Base-by-base conservation (phyloP, 768 basidiomycete species). In the Amanita molliuscula region DNA sequence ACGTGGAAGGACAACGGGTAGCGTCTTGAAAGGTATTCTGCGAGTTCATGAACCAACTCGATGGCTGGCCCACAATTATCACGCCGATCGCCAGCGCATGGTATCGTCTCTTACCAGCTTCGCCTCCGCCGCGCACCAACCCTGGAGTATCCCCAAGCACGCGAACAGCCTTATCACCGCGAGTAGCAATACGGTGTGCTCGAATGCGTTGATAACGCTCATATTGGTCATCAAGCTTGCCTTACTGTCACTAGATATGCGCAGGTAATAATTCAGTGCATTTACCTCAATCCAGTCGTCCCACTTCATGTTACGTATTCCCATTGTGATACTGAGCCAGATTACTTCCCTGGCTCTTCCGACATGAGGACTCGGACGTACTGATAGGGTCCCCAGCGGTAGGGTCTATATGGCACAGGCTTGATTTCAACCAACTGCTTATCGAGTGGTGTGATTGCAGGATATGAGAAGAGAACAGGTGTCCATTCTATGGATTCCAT, bases 231-330 rank as follows among this genome's bases (percentile, higher is more conserved):
- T 85, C 85, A 28, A 85, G 69, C 78, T 81, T 47, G 84, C 23
- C 84, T 38, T 43, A 20, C n/a, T 10, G 36, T 20, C 23, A 33
- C 23, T 10, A 6, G 6, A 48, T 29, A 10, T 33, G 34, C 10
- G 20, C 18, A 16, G n/a, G 23, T 33, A 52, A 29, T 31, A 46
- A 25, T 21, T 5, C 51, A 33, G n/a, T 21, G 43, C 20, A 29
- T 52, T n/a, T 53, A 79, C 81, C 67, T 86, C 81, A 41, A 88
- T 78, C 85, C 84, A 87, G 47, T 82, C 77, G 35, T 73, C 71
- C 79, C 80, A 88, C 7, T 67, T 68, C 82, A 87, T 84, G 44
- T 59, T 65, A 34, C 78, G 74, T 56, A 82, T 76, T 53, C 78
- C 82, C 81, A 84, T 85, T 28, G 81, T 85, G 36, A 82, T 70